Percentiles rank a stretch among this genome's conserved stretches.
Conservation (phyloP, 495 filamentous ascomycete species). For the Delitschia confertaspora region DNA sequence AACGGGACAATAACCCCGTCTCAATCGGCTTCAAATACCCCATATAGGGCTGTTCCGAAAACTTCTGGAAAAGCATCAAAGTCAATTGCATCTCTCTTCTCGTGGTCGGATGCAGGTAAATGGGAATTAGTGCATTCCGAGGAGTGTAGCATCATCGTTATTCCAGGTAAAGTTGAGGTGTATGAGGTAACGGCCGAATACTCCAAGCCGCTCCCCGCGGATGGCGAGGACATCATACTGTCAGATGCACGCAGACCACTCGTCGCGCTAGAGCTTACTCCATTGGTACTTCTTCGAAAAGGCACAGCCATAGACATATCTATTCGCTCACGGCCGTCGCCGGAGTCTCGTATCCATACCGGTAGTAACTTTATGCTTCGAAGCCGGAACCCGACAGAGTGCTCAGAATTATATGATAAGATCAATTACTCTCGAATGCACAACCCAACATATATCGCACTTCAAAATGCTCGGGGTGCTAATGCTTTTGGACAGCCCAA, state of each 20-base stretch:
- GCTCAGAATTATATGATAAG: conserved; percentile 66
- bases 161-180: conserved; percentile 78
- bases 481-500: conserved; percentile 33
- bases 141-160: conserved; percentile 71
- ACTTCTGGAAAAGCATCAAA: conserved; percentile 50
- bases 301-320: conserved; percentile 91
- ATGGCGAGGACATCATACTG: conserved; percentile 34
- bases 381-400: conserved; percentile 66
- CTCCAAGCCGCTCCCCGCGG: conserved; percentile 34
- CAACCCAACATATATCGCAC: conserved; percentile 78
- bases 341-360: conserved; percentile 59
- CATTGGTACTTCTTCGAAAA: conserved; percentile 74
- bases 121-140: conserved; percentile 73
- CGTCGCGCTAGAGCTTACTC: conserved; percentile 74
- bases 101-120: conserved; percentile 70
- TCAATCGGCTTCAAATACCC: conserved; percentile 64
- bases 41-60: conserved; percentile 49
- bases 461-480: conserved; percentile 60
- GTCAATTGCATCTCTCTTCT: conserved; percentile 68
- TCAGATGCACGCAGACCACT: conserved; percentile 45
- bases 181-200: conserved; percentile 54
- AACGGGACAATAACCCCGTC: conserved; percentile 58
- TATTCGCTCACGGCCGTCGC: conserved; percentile 70
- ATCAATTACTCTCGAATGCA: conserved; percentile 78
- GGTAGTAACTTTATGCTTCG: conserved; percentile 81